Conservation (phyloP, 208 protist species). For the Blastocrithidia nonstop region DNA sequence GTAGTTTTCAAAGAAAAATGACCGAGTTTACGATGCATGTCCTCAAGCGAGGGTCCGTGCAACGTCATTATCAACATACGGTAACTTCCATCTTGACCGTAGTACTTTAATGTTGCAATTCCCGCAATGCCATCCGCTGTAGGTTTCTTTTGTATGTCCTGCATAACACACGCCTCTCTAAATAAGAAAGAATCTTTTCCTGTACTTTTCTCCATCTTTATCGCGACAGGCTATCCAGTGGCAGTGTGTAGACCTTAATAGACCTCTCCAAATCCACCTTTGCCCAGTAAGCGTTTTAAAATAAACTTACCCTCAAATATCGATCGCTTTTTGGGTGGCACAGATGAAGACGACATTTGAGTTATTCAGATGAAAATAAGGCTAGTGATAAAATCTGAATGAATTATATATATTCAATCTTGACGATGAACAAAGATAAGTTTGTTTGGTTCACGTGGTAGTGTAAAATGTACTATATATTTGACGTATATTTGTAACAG, state of each 20-base stretch:
- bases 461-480: too few relatives aligned
- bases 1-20: constrained; percentile 97
- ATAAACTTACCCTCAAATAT: constrained; percentile 60
- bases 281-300: constrained; percentile 79
- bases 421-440: too few relatives aligned
- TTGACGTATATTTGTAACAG: too few relatives aligned
- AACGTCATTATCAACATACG: constrained; percentile 98
- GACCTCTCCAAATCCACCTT: constrained; percentile 97
- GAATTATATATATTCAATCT: too few relatives aligned
- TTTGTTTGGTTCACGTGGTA: too few relatives aligned
- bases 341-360: constrained; percentile 4
- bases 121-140: constrained; percentile 47
- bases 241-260: constrained; percentile 66
- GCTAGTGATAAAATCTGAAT: too few relatives aligned
- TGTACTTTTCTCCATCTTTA: constrained; percentile 73
- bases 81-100: constrained; percentile 94
- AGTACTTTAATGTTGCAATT: constrained; percentile 94
- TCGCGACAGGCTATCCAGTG: constrained; percentile 36
- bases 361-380: too few relatives aligned
- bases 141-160: constrained; percentile 56
- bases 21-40: constrained; percentile 56
- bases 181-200: constrained; percentile 92
- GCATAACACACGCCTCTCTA: constrained; percentile 92
- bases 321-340: constrained; percentile 9
- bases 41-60: constrained; percentile 94